Conservation (phyloP, 371 early-diverging fungal genomes). For the Globomyces sp. region DNA sequence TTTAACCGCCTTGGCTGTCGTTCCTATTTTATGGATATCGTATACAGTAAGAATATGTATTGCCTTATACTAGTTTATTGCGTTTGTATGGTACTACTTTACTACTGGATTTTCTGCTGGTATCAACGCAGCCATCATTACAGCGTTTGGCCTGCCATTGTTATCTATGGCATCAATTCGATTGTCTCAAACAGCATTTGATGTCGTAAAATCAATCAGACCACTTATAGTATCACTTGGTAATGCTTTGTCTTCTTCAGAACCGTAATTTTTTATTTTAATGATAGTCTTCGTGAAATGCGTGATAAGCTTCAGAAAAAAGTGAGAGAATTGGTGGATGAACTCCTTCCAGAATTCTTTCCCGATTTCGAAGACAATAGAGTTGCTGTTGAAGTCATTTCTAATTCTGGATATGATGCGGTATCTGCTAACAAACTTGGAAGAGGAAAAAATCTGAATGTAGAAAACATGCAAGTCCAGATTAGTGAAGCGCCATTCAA, state of each 20-base stretch:
- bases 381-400: background rate
- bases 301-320: slow-evolving; percentile 74
- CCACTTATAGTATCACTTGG: slow-evolving; percentile 78
- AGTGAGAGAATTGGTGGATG: slow-evolving; percentile 77
- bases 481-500: background rate
- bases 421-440: slow-evolving; percentile 5
- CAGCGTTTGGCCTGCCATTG: slow-evolving; percentile 44
- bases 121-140: slow-evolving; percentile 54
- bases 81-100: slow-evolving; percentile 24
- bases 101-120: slow-evolving; percentile 31
- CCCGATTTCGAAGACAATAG: slow-evolving; percentile 52
- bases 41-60: slow-evolving; percentile 44
- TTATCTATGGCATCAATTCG: slow-evolving; percentile 79
- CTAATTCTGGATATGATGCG: background rate
- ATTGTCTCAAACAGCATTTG: slow-evolving; percentile 86
- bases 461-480: background rate
- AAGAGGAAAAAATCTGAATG: slow-evolving; percentile 2
- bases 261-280: slow-evolving; percentile 10
- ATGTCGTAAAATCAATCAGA: slow-evolving; percentile 79
- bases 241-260: slow-evolving; percentile 32
- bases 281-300: slow-evolving; percentile 28
- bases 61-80: slow-evolving; percentile 28
- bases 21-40: slow-evolving; percentile 72
- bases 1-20: slow-evolving; percentile 74
- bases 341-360: slow-evolving; percentile 83